Conservation (phyloP, 1,284 basidiomycete species). For the Albatrellus sp. region DNA sequence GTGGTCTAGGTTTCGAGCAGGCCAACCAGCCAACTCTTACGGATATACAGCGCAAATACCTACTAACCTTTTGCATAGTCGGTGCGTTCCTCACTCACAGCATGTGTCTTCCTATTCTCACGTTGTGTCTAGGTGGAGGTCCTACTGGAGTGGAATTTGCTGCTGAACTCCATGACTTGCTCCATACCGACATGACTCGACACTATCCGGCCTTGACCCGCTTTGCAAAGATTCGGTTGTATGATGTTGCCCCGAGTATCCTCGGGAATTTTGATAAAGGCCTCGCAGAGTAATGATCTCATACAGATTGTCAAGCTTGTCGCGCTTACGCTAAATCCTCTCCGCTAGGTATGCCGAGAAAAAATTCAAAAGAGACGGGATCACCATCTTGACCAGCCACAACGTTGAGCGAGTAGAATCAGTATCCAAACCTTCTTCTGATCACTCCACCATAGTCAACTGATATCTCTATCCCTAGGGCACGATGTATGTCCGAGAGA, state of each 20-base stretch:
- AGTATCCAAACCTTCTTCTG: slow-evolving; percentile 20
- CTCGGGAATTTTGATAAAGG: slow-evolving; percentile 69
- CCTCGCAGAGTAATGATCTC: slow-evolving; percentile 41
- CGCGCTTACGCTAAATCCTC: slow-evolving; percentile 5
- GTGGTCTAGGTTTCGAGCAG: slow-evolving; percentile 55
- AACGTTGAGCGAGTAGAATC: slow-evolving; percentile 70
- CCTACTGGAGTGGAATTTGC: slow-evolving; percentile 78
- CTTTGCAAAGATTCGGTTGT: slow-evolving; percentile 60
- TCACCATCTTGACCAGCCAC: slow-evolving; percentile 40
- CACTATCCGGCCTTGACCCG: slow-evolving; percentile 54
- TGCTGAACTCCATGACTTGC: slow-evolving; percentile 78
- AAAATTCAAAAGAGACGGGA: slow-evolving; percentile 5
- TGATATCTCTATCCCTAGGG: slow-evolving; percentile 24
- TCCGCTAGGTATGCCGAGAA: slow-evolving; percentile 6
- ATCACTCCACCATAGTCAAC: slow-evolving; percentile 7
- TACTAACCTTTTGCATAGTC: slow-evolving; percentile 75
- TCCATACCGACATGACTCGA: slow-evolving; percentile 62
- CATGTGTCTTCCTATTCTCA: slow-evolving; percentile 8
- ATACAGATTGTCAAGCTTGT: slow-evolving; percentile 2
- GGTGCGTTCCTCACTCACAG: slow-evolving; percentile 28
- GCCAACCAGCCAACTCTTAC: slow-evolving; percentile 62
- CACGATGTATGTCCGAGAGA: slow-evolving; percentile 47
- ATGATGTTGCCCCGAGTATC: slow-evolving; percentile 74
- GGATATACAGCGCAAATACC: slow-evolving; percentile 49
- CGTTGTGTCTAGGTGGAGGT: slow-evolving; percentile 37